Evolutionary conservation across 345 rosid genomes (phyloP), one percentile per base, ranked within the genome.

Genomic region (Firmiana major): DNA sequence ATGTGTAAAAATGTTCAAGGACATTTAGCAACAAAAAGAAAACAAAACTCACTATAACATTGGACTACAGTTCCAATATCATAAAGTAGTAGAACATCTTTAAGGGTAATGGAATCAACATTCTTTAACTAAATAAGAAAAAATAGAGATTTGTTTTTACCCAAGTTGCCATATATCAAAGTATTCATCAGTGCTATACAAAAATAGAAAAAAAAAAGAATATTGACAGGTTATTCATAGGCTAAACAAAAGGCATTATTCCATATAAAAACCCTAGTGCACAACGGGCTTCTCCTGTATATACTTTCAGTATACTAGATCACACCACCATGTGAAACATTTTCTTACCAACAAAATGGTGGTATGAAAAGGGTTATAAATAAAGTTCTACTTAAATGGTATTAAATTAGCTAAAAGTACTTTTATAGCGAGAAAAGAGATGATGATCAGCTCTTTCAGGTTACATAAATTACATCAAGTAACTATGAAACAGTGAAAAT

Each of bases 31-130:
- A 31, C 24, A 60, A 45, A 3, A 17, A 82, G n/a, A 46, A 12
- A 24, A 78, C 45, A 49, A 11, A 28, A 74, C 16, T 15, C 21
- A 13, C 28, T 57, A 19, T 58, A 69, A 34, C 19, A 67, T 65
- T 43, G 68, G 36, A 78, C 63, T 62, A 74, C 49, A 86, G 60
- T 87, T 93, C 97, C 95, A 94, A 77, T 55, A 93, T 89, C 68
- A 90, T 5, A 21, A 97, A 97, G 81, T 84, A 93, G 6, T 85
- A 94, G 84, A 78, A 97, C 97, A 80, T 86, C 90, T 88, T 85
- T 87, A 38, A 93, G 82, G 16, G 94, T 87, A 78, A 93, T 83
- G 22, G 90, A 79, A 34, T 76, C 77, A 78, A 87, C 83, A 80
- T 89, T 92, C 81, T 89, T 92, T 79, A 87, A 83, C 98, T 94